A percentile compares a stretch with the other conserved stretches of the same genome.
Evolutionary conservation across 2,329 filamentous ascomycete genomes (phyloP).

Genomic region (Epichloe typhina): DNA sequence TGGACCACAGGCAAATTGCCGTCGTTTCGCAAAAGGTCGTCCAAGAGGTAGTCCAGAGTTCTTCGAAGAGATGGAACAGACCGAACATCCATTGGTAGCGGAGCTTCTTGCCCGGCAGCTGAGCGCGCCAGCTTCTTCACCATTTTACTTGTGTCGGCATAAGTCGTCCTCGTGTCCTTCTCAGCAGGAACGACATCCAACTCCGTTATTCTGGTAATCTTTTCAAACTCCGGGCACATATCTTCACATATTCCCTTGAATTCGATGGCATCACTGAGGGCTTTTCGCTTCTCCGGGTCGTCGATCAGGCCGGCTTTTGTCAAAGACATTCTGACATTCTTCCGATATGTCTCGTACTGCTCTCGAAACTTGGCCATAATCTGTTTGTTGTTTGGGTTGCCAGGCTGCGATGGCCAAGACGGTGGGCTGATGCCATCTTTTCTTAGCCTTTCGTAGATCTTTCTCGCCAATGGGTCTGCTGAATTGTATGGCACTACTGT

Average conservation of each 20-base stretch:
- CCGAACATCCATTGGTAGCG: conserved; percentile 54
- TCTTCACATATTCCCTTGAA: conserved; percentile 57
- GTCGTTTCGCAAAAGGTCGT: conserved; percentile 42
- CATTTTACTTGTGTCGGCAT: conserved; percentile 41
- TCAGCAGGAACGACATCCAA: conserved; percentile 44
- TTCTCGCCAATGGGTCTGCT: conserved; percentile 30
- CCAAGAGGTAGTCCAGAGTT: conserved; percentile 50
- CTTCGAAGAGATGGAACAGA: conserved; percentile 43
- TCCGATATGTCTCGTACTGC: conserved; percentile 42
- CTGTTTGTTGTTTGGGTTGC: conserved; percentile 35
- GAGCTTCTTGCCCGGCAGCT: conserved; percentile 53
- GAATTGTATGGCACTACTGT: conserved; percentile 10
- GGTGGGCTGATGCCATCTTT: conserved; percentile 42
- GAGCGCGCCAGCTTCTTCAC: conserved; percentile 56
- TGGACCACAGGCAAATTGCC: conserved; percentile 42
- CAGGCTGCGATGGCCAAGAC: conserved; percentile 41
- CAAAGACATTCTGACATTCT: conserved; percentile 41
- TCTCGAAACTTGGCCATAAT: conserved; percentile 43
- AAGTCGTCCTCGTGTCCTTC: conserved; percentile 31
- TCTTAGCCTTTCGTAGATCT: conserved; percentile 38
- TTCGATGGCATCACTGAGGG: conserved; percentile 48
- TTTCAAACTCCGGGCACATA: conserved; percentile 58
- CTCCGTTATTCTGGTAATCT: conserved; percentile 48
- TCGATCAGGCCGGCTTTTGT: conserved; percentile 49
- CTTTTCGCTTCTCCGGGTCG: conserved; percentile 49